Evolutionary conservation across 2,329 filamentous ascomycete genomes (phyloP).

Genomic region (Neofusicoccum ribis): DNA sequence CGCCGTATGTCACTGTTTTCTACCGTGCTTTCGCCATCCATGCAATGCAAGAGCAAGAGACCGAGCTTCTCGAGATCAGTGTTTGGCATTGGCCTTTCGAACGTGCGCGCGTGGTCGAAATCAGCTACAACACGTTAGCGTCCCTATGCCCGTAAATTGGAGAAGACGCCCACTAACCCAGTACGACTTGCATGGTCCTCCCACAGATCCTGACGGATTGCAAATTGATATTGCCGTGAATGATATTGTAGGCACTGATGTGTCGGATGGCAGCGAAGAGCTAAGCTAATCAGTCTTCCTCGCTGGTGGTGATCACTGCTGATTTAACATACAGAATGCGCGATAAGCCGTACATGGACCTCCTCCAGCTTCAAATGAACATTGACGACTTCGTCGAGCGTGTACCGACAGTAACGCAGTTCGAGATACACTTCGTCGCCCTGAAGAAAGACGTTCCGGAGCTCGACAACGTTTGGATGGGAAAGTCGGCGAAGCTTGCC

Average conservation of each 20-base stretch:
- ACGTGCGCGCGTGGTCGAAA: constrained; percentile 12
- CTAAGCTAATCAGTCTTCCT: constrained; percentile 1
- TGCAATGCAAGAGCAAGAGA: constrained; percentile 24
- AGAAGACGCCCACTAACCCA: constrained; percentile 3
- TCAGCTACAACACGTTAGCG: constrained; percentile 12
- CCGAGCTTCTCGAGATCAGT: constrained; percentile 20
- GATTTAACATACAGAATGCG: neutral
- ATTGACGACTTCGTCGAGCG: constrained; percentile 4
- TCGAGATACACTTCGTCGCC: constrained; percentile 21
- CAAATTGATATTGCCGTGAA: constrained; percentile 17
- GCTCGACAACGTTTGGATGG: neutral
- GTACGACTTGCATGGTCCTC: constrained; percentile 4
- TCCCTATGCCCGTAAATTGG: neutral
- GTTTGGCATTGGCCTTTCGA: constrained; percentile 7
- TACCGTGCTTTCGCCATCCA: constrained; percentile 20
- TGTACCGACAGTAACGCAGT: constrained; percentile 23
- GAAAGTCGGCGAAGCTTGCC: neutral
- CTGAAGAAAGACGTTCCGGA: constrained; percentile 21
- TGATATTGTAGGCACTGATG: constrained; percentile 19
- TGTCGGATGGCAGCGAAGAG: constrained; percentile 18
- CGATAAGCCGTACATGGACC: constrained; percentile 19
- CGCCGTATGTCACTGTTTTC: constrained; percentile 15
- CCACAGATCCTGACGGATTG: constrained; percentile 17
- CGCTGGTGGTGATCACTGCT: neutral
- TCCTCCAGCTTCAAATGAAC: constrained; percentile 21